Evolutionary conservation across 305 asterid genomes (phyloP).

Genomic region (Fraxinus floribunda): DNA sequence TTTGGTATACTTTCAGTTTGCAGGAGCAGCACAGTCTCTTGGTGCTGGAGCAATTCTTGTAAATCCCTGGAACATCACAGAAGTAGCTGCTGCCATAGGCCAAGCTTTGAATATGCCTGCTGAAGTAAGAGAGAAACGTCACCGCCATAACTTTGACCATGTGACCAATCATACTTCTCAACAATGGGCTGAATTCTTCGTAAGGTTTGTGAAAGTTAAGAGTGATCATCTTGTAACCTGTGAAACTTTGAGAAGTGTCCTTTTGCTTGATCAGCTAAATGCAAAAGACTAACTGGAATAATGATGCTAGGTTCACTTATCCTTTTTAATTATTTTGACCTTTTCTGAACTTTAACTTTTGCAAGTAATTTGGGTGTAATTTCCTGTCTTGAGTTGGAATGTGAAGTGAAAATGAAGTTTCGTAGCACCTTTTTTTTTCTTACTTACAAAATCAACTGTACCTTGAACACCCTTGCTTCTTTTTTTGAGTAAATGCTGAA

Average conservation of each 20-base stretch:
- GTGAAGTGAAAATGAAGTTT: background rate
- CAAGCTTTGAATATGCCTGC: slow-evolving; percentile 81
- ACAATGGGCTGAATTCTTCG: slow-evolving; percentile 98
- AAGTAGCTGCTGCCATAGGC: slow-evolving; percentile 84
- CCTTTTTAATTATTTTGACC: background rate
- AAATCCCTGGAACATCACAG: slow-evolving; percentile 97
- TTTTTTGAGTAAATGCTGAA: slow-evolving; percentile 4
- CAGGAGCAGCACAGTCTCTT: slow-evolving; percentile 99
- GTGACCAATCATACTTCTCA: slow-evolving; percentile 98
- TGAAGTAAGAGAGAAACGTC: slow-evolving; percentile 94
- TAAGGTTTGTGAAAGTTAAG: slow-evolving; percentile 56
- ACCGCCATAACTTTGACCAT: slow-evolving; percentile 75
- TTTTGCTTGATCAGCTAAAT: slow-evolving; percentile 12
- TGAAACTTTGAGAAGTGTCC: slow-evolving; percentile 1
- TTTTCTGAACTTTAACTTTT: background rate
- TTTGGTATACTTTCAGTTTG: slow-evolving; percentile 57
- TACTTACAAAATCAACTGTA: background rate
- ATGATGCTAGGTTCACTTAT: background rate
- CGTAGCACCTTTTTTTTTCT: background rate
- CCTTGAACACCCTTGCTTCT: background rate
- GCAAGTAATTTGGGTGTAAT: background rate
- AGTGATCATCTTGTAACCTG: background rate
- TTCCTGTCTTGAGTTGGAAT: background rate
- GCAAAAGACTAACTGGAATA: background rate
- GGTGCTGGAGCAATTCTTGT: slow-evolving; percentile 99